Evolutionary conservation across 2,329 filamentous ascomycete species (phyloP).

Genomic region (Claviceps sp.): DNA sequence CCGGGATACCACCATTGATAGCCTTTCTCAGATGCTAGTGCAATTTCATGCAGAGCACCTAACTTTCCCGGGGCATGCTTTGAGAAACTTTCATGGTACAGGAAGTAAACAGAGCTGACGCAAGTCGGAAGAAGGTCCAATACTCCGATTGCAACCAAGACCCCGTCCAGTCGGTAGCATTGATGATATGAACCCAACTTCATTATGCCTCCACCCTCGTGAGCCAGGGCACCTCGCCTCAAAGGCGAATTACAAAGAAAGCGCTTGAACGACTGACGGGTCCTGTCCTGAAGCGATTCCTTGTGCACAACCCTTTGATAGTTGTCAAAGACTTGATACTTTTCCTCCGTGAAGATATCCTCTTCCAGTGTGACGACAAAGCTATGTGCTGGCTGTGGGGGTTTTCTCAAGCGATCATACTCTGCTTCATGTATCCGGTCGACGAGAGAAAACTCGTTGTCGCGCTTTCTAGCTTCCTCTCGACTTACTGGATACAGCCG

Average conservation of each 20-base stretch:
- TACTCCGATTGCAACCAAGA: slow-evolving; percentile 62
- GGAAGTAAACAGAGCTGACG: slow-evolving; percentile 72
- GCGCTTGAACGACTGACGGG: slow-evolving; percentile 46
- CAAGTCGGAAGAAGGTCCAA: slow-evolving; percentile 64
- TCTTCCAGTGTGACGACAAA: slow-evolving; percentile 59
- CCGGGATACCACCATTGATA: slow-evolving; percentile 71
- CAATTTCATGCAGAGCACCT: slow-evolving; percentile 59
- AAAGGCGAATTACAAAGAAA: slow-evolving; percentile 67
- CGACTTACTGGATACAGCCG: slow-evolving; percentile 53
- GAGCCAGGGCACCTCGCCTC: slow-evolving; percentile 27
- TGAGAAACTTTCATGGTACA: slow-evolving; percentile 66
- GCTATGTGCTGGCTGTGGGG: slow-evolving; percentile 51
- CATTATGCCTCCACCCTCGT: slow-evolving; percentile 36
- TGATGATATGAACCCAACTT: slow-evolving; percentile 66
- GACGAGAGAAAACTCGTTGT: slow-evolving; percentile 53
- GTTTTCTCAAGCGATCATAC: slow-evolving; percentile 35
- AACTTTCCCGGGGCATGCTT: slow-evolving; percentile 61
- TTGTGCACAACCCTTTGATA: slow-evolving; percentile 65
- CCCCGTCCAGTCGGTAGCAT: slow-evolving; percentile 66
- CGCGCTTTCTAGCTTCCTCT: slow-evolving; percentile 48
- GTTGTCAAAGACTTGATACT: slow-evolving; percentile 58
- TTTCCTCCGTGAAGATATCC: slow-evolving; percentile 61
- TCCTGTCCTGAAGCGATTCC: slow-evolving; percentile 47
- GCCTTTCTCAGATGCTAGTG: slow-evolving; percentile 52
- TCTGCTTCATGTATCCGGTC: slow-evolving; percentile 61